phyloP scores from a whole-genome alignment of 2,329 filamentous ascomycete species.

The Pyrenochaeta sp. region DNA sequence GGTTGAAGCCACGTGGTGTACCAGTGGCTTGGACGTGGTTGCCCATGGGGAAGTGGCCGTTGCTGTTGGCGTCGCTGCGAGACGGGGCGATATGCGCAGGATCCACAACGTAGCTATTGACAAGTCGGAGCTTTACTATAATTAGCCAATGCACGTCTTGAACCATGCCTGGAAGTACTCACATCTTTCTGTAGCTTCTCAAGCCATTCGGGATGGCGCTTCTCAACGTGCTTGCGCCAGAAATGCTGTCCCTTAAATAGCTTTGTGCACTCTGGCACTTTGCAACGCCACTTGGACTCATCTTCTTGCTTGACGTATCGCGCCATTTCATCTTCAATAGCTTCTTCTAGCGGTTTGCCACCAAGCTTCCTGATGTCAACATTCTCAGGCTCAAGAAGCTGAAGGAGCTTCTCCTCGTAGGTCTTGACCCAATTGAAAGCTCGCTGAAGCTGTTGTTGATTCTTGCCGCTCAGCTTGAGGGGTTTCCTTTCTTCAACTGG shows the following conservation, averaged over 20 bases:
- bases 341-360: slow-evolving; percentile 85
- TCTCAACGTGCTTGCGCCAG: slow-evolving; percentile 98
- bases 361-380: slow-evolving; percentile 91
- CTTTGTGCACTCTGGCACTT: slow-evolving; percentile 94
- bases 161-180: slow-evolving; percentile 49
- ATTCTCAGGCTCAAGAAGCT: slow-evolving; percentile 88
- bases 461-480: slow-evolving; percentile 74
- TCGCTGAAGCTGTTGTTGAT: slow-evolving; percentile 89
- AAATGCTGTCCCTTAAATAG: slow-evolving; percentile 97
- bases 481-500: slow-evolving; percentile 75
- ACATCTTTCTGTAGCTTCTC: slow-evolving; percentile 84
- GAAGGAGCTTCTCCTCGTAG: slow-evolving; percentile 94
- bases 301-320: slow-evolving; percentile 98
- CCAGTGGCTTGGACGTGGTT: slow-evolving; percentile 77
- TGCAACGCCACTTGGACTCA: slow-evolving; percentile 95
- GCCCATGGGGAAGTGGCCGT: slow-evolving; percentile 88
- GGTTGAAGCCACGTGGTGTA: slow-evolving; percentile 90
- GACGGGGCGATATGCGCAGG: slow-evolving; percentile 94
- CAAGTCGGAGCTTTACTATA: slow-evolving; percentile 74
- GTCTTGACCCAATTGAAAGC: slow-evolving; percentile 99
- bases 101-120: slow-evolving; percentile 94
- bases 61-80: slow-evolving; percentile 91
- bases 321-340: slow-evolving; percentile 81
- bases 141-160: slow-evolving; percentile 2
- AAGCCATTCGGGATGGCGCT: slow-evolving; percentile 90